Conservation (phyloP, 148 eudicot species). For the Silene conica region DNA sequence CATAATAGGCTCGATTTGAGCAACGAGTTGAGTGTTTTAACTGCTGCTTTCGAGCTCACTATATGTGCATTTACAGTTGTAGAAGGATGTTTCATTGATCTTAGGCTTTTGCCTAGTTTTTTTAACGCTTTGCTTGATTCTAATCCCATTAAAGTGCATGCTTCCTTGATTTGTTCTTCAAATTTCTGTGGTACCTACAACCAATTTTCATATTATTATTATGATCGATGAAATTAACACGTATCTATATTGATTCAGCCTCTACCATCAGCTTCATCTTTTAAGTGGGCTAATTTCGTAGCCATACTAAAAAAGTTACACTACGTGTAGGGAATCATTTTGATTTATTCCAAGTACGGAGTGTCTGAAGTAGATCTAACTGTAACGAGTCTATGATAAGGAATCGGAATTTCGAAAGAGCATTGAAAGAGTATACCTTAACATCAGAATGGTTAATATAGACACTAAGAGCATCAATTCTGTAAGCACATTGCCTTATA, state of each 20-base stretch:
- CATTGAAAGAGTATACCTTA: slow-evolving; percentile 31
- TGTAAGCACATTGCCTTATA: slow-evolving; percentile 40
- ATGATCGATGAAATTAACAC: background rate
- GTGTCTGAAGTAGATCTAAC: no score
- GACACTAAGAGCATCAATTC: slow-evolving; percentile 38
- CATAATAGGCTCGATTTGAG: slow-evolving; percentile 33
- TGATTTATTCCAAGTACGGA: no score
- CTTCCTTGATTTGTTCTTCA: slow-evolving; percentile 26
- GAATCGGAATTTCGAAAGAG: background rate
- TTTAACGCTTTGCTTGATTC: slow-evolving; percentile 53
- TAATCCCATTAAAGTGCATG: slow-evolving; percentile 35
- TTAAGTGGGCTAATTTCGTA: no score
- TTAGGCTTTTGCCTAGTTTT: slow-evolving; percentile 39
- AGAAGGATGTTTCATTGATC: slow-evolving; percentile 37
- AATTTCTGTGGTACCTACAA: slow-evolving; percentile 33
- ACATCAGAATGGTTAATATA: slow-evolving; percentile 23
- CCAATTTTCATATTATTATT: background rate
- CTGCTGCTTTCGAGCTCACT: slow-evolving; percentile 38
- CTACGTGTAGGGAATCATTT: no score
- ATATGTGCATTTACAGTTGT: slow-evolving; percentile 33
- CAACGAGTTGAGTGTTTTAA: slow-evolving; percentile 27
- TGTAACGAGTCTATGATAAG: background rate
- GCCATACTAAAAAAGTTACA: no score
- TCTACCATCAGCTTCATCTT: no score
- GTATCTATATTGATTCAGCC: background rate